Percentiles rank a stretch among this genome's conserved stretches.
Evolutionary conservation across 176 grass and related monocot species (phyloP).

Genomic region (Pharus latifolius): DNA sequence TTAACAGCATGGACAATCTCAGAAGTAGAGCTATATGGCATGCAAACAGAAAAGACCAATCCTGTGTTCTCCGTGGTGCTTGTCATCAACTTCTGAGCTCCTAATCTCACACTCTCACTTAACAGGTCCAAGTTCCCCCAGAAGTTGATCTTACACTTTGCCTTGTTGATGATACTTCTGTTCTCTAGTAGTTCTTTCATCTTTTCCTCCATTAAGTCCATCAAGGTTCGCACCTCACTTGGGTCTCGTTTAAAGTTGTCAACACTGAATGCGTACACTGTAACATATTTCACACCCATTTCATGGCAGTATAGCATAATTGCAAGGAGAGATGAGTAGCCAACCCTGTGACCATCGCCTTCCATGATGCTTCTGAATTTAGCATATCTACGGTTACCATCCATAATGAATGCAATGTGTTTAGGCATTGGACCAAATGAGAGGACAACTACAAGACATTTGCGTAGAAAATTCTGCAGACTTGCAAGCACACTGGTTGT

Average conservation of each 20-base stretch:
- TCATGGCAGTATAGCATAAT: constrained; percentile 59
- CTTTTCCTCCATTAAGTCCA: constrained; percentile 80
- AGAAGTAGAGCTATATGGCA: constrained; percentile 67
- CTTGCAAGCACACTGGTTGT: constrained; percentile 9
- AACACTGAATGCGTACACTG: constrained; percentile 77
- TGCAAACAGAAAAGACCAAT: constrained; percentile 60
- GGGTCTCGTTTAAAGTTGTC: constrained; percentile 78
- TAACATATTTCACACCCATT: constrained; percentile 63
- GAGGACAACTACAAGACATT: constrained; percentile 49
- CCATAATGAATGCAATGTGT: constrained; percentile 83
- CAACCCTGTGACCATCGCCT: constrained; percentile 49
- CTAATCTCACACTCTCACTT: constrained; percentile 31
- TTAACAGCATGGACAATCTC: constrained; percentile 64
- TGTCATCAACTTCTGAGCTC: constrained; percentile 49
- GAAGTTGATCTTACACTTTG: constrained; percentile 60
- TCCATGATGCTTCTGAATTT: constrained; percentile 41
- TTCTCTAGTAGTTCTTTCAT: constrained; percentile 55
- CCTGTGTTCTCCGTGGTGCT: constrained; percentile 56
- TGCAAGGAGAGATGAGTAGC: constrained; percentile 47
- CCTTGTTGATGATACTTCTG: constrained; percentile 39
- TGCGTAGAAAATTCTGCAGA: constrained; percentile 35
- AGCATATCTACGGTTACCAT: constrained; percentile 80
- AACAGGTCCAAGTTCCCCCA: constrained; percentile 66
- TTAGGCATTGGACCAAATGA: constrained; percentile 62
- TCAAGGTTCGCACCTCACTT: constrained; percentile 48